These are phyloP conservation scores for Fusarium pseudocircinatum DNA, from an alignment of 2,329 filamentous ascomycete genomes.

Conservation along the genomic window DNA sequence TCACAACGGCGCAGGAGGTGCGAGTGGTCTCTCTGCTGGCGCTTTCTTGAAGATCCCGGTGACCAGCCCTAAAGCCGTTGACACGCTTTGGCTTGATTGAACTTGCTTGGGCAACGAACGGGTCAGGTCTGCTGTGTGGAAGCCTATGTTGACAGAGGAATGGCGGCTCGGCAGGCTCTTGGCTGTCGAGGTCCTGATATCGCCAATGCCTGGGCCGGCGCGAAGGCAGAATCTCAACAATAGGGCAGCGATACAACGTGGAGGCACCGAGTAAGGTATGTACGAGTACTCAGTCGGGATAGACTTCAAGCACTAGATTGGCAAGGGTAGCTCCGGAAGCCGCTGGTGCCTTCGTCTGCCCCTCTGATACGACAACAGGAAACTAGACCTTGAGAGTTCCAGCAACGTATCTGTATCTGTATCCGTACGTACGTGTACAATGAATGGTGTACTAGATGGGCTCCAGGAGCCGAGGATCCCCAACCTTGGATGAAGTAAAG, in stretches of 20 bases:
- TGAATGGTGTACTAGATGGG: slow-evolving; percentile 5
- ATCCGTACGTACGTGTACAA: not conserved
- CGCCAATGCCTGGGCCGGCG: slow-evolving; percentile 23
- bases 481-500: slow-evolving; percentile 14
- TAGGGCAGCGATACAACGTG: slow-evolving; percentile 26
- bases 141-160: slow-evolving; percentile 13
- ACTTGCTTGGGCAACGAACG: slow-evolving; percentile 6
- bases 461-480: slow-evolving; percentile 4
- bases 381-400: slow-evolving; percentile 16
- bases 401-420: not conserved
- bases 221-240: slow-evolving; percentile 23
- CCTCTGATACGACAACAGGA: slow-evolving; percentile 24
- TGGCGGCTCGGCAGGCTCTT: slow-evolving; percentile 14
- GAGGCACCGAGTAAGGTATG: slow-evolving; percentile 18
- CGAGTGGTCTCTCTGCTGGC: slow-evolving; percentile 33
- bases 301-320: slow-evolving; percentile 24
- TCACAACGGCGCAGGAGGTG: slow-evolving; percentile 37
- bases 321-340: slow-evolving; percentile 27
- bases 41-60: slow-evolving; percentile 37
- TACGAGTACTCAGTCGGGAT: slow-evolving; percentile 20
- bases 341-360: slow-evolving; percentile 20
- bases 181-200: slow-evolving; percentile 6
- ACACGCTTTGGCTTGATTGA: slow-evolving; percentile 19
- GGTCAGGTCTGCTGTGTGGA: not conserved
- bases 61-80: slow-evolving; percentile 24